These are phyloP conservation scores for Pseudozyma hubeiensis DNA, from an alignment of 1,284 basidiomycete genomes.

Conservation along the genomic window DNA sequence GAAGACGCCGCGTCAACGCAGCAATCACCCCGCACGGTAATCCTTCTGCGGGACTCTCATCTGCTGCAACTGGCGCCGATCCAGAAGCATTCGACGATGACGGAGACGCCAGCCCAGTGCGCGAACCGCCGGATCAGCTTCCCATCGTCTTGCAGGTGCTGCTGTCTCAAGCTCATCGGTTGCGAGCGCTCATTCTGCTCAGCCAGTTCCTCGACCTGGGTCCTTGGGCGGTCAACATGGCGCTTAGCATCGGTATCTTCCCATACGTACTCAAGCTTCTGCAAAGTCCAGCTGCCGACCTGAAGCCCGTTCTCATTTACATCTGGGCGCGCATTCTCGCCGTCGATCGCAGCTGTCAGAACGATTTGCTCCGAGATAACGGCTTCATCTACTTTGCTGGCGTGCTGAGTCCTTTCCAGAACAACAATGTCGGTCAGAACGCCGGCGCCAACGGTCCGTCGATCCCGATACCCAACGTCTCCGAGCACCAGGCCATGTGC, in stretches of 20 bases:
- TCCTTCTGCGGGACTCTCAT: slow-evolving; percentile 42
- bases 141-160: slow-evolving; percentile 97
- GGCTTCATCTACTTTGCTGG: slow-evolving; percentile 67
- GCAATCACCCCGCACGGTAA: slow-evolving; percentile 48
- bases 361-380: slow-evolving; percentile 83
- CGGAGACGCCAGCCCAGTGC: slow-evolving; percentile 72
- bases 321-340: slow-evolving; percentile 98
- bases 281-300: slow-evolving; percentile 91
- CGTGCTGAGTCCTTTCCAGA: slow-evolving; percentile 62
- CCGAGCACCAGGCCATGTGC: slow-evolving; percentile 98
- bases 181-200: slow-evolving; percentile 93
- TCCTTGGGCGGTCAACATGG: slow-evolving; percentile 97
- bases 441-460: slow-evolving; percentile 67
- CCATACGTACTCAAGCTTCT: slow-evolving; percentile 97
- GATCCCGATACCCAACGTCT: slow-evolving; percentile 82
- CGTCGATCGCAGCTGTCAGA: slow-evolving; percentile 91
- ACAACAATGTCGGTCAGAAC: slow-evolving; percentile 26
- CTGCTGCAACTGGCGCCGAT: slow-evolving; percentile 36
- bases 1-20: slow-evolving; percentile 56
- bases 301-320: slow-evolving; percentile 97
- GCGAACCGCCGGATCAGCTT: slow-evolving; percentile 91
- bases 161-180: slow-evolving; percentile 92
- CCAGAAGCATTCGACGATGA: slow-evolving; percentile 69
- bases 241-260: slow-evolving; percentile 98
- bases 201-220: slow-evolving; percentile 98